Percentiles rank a stretch among this genome's conserved stretches.
phyloP scores from a whole-genome alignment of 805 yeast genomes.

The Spencermartinsiella europaea region DNA sequence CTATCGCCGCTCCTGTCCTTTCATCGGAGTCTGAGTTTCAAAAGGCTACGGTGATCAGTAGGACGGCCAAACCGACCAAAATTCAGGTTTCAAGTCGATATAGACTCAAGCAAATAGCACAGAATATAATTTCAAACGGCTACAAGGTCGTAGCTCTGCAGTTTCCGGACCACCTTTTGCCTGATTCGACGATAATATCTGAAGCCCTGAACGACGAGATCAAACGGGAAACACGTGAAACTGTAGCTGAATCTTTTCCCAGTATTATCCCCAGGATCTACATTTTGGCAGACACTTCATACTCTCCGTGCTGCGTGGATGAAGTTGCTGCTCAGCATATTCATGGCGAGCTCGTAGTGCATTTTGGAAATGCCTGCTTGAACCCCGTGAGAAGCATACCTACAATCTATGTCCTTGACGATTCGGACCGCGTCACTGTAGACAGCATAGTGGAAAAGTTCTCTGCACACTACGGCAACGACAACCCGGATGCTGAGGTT shows the following conservation, averaged over 20 bases:
- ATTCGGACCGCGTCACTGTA: constrained; percentile 46
- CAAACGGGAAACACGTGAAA: constrained; percentile 16
- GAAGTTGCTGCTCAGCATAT: constrained; percentile 97
- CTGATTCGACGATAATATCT: constrained; percentile 71
- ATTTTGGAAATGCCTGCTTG: constrained; percentile 93
- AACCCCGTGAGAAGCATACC: constrained; percentile 70
- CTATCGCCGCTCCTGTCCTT: constrained; percentile 57
- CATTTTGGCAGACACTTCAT: constrained; percentile 93
- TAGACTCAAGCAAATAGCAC: constrained; percentile 44
- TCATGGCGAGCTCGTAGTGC: constrained; percentile 75
- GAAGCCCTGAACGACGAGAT: constrained; percentile 29
- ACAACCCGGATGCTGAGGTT: constrained; percentile 32
- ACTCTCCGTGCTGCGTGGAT: constrained; percentile 92
- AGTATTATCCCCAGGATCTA: constrained; percentile 41
- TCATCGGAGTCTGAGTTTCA: constrained; percentile 69
- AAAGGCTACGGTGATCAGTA: constrained; percentile 35
- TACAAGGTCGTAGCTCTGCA: constrained; percentile 69
- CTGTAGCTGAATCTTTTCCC: background rate
- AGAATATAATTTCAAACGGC: constrained; percentile 34
- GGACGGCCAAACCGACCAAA: constrained; percentile 24
- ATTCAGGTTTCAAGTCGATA: constrained; percentile 47
- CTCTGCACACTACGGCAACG: constrained; percentile 37
- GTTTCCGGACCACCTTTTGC: constrained; percentile 77
- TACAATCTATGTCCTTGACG: constrained; percentile 76
- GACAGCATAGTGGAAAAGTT: constrained; percentile 39